Evolutionary conservation across 441 rosid genomes (phyloP).

Genomic region (Pelargonium australe): DNA sequence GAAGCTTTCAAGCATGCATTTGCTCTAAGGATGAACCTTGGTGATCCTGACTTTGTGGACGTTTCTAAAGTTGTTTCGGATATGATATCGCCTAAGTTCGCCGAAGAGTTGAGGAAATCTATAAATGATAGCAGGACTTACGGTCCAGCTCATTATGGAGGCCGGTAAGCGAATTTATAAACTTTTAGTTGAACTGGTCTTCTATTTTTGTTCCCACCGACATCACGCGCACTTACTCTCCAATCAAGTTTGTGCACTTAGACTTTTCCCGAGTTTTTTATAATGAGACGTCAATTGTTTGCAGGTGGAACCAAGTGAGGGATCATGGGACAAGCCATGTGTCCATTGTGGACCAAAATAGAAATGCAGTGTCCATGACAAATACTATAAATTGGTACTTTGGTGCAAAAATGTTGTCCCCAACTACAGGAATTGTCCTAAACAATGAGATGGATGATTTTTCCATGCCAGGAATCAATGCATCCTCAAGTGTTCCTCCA

Average conservation of each 20-base stretch:
- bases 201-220: neutral
- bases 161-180: conserved; percentile 28
- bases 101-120: conserved; percentile 33
- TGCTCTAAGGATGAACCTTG: conserved; percentile 56
- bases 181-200: neutral
- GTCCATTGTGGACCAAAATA: conserved; percentile 38
- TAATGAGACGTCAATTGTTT: neutral
- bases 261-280: neutral
- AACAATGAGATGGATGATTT: conserved; percentile 68
- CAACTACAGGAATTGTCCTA: conserved; percentile 44
- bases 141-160: conserved; percentile 37
- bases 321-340: conserved; percentile 64
- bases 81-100: conserved; percentile 48
- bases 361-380: conserved; percentile 57
- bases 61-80: conserved; percentile 33
- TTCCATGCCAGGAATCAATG: conserved; percentile 30
- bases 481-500: conserved; percentile 22
- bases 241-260: neutral
- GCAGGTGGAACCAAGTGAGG: conserved; percentile 45
- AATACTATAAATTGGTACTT: conserved; percentile 44
- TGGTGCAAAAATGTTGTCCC: conserved; percentile 44
- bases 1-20: conserved; percentile 52
- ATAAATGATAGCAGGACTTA: conserved; percentile 45
- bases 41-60: conserved; percentile 50
- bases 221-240: neutral